phyloP scores from a whole-genome alignment of 768 basidiomycete genomes.

The Podaxis pistillaris region DNA sequence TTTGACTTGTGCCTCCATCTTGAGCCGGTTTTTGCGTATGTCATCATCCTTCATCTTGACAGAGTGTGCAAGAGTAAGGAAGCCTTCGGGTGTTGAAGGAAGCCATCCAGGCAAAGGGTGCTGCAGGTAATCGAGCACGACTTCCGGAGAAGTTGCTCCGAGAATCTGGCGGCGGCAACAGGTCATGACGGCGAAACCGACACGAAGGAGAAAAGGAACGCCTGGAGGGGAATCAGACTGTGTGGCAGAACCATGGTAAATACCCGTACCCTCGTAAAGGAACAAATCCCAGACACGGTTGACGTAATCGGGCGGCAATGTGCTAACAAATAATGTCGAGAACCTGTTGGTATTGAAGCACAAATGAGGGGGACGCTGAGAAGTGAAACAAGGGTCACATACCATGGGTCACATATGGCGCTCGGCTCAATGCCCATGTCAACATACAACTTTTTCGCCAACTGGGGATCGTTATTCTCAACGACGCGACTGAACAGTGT shows the following conservation, averaged over 20 bases:
- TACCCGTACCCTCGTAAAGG: slow-evolving; percentile 65
- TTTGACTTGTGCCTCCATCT: slow-evolving; percentile 74
- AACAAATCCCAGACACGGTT: slow-evolving; percentile 84
- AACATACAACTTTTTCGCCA: slow-evolving; percentile 67
- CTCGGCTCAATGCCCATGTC: slow-evolving; percentile 60
- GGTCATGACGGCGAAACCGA: slow-evolving; percentile 63
- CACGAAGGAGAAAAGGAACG: slow-evolving; percentile 69
- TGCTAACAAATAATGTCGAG: slow-evolving; percentile 65
- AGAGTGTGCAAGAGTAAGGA: slow-evolving; percentile 59
- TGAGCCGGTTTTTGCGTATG: slow-evolving; percentile 68
- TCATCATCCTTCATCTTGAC: slow-evolving; percentile 81
- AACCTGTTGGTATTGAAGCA: slow-evolving; percentile 48
- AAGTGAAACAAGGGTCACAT: not conserved
- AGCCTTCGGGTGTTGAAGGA: slow-evolving; percentile 57
- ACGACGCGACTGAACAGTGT: slow-evolving; percentile 67
- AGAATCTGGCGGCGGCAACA: slow-evolving; percentile 61
- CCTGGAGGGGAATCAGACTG: slow-evolving; percentile 38
- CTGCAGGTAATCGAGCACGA: slow-evolving; percentile 46
- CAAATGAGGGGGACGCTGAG: not conserved
- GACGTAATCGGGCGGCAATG: slow-evolving; percentile 61
- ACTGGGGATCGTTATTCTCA: slow-evolving; percentile 54
- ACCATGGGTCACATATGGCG: slow-evolving; percentile 67
- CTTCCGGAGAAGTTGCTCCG: slow-evolving; percentile 44
- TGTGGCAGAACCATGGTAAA: not conserved
- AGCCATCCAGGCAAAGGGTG: slow-evolving; percentile 53